These are phyloP conservation scores for Ascochyta clinopodiicola DNA, from an alignment of 2,329 filamentous ascomycete genomes.

Conservation along the genomic window DNA sequence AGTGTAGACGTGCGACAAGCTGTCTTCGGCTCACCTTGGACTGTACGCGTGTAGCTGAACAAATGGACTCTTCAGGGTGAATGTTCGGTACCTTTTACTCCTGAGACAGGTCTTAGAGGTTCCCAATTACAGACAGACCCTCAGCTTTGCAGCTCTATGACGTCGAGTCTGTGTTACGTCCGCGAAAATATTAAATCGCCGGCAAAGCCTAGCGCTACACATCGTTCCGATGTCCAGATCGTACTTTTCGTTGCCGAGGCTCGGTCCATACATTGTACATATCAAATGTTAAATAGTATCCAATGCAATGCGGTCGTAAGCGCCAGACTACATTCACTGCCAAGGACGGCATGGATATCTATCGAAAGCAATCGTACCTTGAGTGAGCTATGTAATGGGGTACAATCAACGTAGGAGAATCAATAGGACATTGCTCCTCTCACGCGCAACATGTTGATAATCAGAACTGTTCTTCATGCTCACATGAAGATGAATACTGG, in stretches of 20 bases:
- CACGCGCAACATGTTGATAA: neutral
- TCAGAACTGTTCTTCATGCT: neutral
- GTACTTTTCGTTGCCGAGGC: neutral
- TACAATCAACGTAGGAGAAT: too few species aligned
- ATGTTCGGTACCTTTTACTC: too few species aligned
- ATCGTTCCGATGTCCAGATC: neutral
- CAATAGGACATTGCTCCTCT: too few species aligned
- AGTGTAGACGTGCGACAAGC: neutral
- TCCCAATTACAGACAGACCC: neutral
- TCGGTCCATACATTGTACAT: neutral
- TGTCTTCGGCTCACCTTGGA: neutral
- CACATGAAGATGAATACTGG: neutral
- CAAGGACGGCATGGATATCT: neutral
- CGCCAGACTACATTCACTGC: too few species aligned
- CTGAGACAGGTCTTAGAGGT: too few species aligned
- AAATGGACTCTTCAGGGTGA: too few species aligned
- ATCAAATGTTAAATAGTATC: neutral
- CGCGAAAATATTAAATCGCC: neutral
- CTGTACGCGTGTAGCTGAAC: neutral
- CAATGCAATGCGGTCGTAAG: neutral
- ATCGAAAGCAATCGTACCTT: neutral
- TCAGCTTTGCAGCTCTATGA: neutral
- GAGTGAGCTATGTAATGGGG: too few species aligned
- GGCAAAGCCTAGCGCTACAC: neutral
- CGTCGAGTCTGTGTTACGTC: neutral